A percentile compares a stretch with the other conserved stretches of the same genome.
phyloP scores from a whole-genome alignment of 768 basidiomycete genomes.

The Sistotremastrum suecicum region DNA sequence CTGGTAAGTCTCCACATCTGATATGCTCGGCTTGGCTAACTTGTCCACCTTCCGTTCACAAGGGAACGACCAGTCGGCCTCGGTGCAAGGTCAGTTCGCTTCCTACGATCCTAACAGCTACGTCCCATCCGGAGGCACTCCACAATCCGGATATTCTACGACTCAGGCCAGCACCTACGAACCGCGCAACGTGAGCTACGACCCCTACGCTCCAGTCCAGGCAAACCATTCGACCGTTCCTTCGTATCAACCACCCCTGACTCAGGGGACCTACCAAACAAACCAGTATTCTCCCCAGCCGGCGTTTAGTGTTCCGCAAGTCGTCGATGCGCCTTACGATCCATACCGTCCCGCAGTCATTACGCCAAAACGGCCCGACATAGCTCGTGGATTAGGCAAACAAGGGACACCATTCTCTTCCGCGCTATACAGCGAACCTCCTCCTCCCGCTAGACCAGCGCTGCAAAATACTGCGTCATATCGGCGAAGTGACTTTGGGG shows the following conservation, averaged over 20 bases:
- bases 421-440: neutral
- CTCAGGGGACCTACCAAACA: neutral
- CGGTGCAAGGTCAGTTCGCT: constrained; percentile 7
- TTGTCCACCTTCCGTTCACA: constrained; percentile 3
- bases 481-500: constrained; percentile 52
- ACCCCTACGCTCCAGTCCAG: constrained; percentile 13
- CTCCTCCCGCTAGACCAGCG: constrained; percentile 19
- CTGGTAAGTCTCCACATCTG: no score
- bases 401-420: no score
- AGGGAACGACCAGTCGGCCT: constrained; percentile 7
- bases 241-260: constrained; percentile 8
- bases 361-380: no score
- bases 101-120: neutral
- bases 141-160: no score
- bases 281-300: constrained; percentile 10
- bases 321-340: constrained; percentile 7
- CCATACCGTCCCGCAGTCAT: constrained; percentile 9
- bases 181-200: constrained; percentile 1
- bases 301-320: constrained; percentile 10
- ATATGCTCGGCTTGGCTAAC: neutral
- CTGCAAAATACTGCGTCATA: constrained; percentile 30
- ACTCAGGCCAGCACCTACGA: no score
- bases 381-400: no score
- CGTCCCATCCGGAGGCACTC: no score
- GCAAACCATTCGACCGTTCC: constrained; percentile 1